phyloP scores from a whole-genome alignment of 2,329 filamentous ascomycete species.

The Cladosporium sp. region DNA sequence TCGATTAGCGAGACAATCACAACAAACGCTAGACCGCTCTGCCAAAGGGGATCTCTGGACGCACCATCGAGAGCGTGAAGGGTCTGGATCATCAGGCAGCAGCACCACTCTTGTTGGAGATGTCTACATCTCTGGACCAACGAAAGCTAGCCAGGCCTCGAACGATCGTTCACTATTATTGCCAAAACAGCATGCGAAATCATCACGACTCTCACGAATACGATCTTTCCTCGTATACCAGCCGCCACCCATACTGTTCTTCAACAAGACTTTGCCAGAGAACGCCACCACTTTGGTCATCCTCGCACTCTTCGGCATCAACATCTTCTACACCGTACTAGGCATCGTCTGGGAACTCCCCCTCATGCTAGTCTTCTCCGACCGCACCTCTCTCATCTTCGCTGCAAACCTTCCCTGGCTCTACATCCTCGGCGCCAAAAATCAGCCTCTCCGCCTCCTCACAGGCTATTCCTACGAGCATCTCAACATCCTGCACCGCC shows the following conservation, averaged over 20 bases:
- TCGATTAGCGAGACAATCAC: neutral
- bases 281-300: conserved; percentile 59
- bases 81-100: conserved; percentile 10
- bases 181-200: conserved; percentile 2
- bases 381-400: conserved; percentile 57
- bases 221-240: conserved; percentile 53
- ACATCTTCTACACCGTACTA: conserved; percentile 60
- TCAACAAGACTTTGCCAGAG: conserved; percentile 59
- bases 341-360: conserved; percentile 49
- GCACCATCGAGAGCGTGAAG: conserved; percentile 4
- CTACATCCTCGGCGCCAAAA: conserved; percentile 67
- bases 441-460: conserved; percentile 61
- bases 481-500: conserved; percentile 65
- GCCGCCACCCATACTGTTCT: conserved; percentile 56
- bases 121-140: neutral
- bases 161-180: neutral
- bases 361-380: conserved; percentile 59
- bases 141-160: neutral
- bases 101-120: conserved; percentile 8
- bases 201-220: conserved; percentile 19
- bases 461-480: conserved; percentile 67
- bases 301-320: conserved; percentile 53
- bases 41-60: neutral
- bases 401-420: conserved; percentile 55
- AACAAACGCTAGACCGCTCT: neutral